phyloP scores from a whole-genome alignment of 106 monocot genomes.

The Ottelia alismoides region DNA sequence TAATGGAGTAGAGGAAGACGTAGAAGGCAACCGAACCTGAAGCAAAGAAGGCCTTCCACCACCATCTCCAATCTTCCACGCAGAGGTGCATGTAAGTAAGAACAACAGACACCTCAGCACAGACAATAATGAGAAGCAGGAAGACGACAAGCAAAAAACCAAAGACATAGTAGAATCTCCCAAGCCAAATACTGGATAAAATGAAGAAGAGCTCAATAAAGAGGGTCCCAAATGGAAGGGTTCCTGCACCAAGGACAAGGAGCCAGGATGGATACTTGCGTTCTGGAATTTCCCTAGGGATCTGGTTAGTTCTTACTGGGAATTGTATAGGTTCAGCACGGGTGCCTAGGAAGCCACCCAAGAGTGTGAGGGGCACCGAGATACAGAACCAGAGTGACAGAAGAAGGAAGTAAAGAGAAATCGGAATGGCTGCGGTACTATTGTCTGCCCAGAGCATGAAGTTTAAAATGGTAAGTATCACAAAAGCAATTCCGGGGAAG shows the following conservation, averaged over 20 bases:
- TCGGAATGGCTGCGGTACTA: conserved; percentile 50
- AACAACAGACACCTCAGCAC: conserved; percentile 15
- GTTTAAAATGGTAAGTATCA: conserved; percentile 38
- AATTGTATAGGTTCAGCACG: conserved; percentile 32
- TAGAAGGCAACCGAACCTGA: conserved; percentile 20
- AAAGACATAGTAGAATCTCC: conserved; percentile 19
- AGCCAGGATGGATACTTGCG: conserved; percentile 59
- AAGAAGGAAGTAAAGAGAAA: conserved; percentile 46
- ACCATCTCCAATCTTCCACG: conserved; percentile 23
- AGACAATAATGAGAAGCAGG: conserved; percentile 13
- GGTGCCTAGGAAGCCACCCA: conserved; percentile 58
- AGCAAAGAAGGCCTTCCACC: conserved; percentile 36
- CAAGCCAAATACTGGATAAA: conserved; percentile 19
- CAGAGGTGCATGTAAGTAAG: conserved; percentile 27
- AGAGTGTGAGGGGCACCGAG: conserved; percentile 44
- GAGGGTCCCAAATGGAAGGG: too few relatives aligned
- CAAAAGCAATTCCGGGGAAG: conserved; percentile 53
- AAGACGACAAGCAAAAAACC: conserved; percentile 21
- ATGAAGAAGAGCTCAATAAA: conserved; percentile 30
- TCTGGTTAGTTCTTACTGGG: conserved; percentile 62
- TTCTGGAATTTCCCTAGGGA: conserved; percentile 49
- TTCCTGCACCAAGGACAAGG: too few relatives aligned
- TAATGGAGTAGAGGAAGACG: conserved; percentile 24
- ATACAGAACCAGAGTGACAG: conserved; percentile 56
- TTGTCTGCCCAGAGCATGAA: conserved; percentile 53